A percentile compares a stretch with the other conserved stretches of the same genome.
phyloP scores from a whole-genome alignment of 441 rosid genomes.

The Erodium moschatum region DNA sequence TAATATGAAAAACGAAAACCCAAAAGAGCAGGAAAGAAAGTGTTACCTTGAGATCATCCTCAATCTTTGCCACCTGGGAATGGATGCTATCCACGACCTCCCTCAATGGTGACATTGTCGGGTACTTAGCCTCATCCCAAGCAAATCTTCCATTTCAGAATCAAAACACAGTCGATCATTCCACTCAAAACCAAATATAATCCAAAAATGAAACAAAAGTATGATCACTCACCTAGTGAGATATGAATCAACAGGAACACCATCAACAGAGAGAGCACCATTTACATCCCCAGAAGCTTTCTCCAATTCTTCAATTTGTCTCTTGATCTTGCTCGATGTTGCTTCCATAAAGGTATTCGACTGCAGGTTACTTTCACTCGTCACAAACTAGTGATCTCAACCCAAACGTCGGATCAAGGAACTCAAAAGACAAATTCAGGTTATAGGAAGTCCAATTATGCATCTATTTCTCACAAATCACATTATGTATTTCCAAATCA shows the following conservation, averaged over 20 bases:
- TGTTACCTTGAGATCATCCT: slow-evolving; percentile 96
- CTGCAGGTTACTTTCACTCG: slow-evolving; percentile 30
- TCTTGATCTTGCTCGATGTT: slow-evolving; percentile 84
- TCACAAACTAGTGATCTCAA: not conserved
- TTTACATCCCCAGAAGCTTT: slow-evolving; percentile 73
- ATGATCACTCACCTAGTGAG: slow-evolving; percentile 60
- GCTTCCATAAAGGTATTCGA: slow-evolving; percentile 86
- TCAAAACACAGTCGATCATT: slow-evolving; percentile 19
- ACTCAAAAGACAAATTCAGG: not conserved
- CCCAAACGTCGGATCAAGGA: not conserved
- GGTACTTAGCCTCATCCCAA: slow-evolving; percentile 97
- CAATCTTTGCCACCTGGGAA: slow-evolving; percentile 77
- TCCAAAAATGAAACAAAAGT: not conserved
- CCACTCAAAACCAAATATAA: slow-evolving; percentile 9
- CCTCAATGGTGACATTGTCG: slow-evolving; percentile 79
- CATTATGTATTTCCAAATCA: not conserved
- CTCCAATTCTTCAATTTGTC: slow-evolving; percentile 96
- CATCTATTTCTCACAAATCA: not conserved
- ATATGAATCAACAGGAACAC: slow-evolving; percentile 89
- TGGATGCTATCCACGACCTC: slow-evolving; percentile 79
- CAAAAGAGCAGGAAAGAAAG: not conserved
- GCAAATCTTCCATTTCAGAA: slow-evolving; percentile 50
- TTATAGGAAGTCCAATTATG: not conserved
- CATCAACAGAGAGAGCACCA: slow-evolving; percentile 77
- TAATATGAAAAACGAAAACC: not conserved